phyloP scores from a whole-genome alignment of 1,139 yeast species.

The Saccharomyces pastorianus region DNA sequence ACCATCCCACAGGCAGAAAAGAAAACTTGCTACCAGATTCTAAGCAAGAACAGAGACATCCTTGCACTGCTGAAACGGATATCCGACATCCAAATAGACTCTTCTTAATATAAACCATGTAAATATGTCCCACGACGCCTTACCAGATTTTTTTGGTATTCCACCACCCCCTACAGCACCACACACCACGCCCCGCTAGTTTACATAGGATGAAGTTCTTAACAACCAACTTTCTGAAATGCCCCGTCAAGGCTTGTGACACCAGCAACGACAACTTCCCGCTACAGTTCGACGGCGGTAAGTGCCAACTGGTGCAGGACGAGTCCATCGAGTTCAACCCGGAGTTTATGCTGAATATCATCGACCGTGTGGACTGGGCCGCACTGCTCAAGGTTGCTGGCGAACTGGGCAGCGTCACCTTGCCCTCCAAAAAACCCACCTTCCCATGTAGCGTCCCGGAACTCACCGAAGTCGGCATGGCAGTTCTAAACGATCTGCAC shows the following conservation, averaged over 20 bases:
- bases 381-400: conserved; percentile 71
- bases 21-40: neutral
- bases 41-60: conserved; percentile 1
- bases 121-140: neutral
- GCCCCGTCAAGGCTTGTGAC: conserved; percentile 81
- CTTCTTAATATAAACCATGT: neutral
- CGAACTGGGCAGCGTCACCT: conserved; percentile 57
- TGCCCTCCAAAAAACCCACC: conserved; percentile 52
- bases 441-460: conserved; percentile 31
- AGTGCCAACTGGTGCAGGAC: conserved; percentile 59
- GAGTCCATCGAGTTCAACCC: conserved; percentile 80
- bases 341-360: conserved; percentile 65
- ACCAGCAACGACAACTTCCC: conserved; percentile 75
- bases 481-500: conserved; percentile 67
- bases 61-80: conserved; percentile 1
- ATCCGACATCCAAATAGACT: neutral
- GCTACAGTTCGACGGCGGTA: conserved; percentile 46
- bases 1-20: conserved; percentile 1
- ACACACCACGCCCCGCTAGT: neutral
- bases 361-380: conserved; percentile 81
- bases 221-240: conserved; percentile 90
- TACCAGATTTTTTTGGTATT: neutral
- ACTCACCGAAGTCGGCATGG: conserved; percentile 44
- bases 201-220: conserved; percentile 65
- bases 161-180: neutral